Conservation (phyloP, 495 filamentous ascomycete genomes). For the Pyrenula massariospora region DNA sequence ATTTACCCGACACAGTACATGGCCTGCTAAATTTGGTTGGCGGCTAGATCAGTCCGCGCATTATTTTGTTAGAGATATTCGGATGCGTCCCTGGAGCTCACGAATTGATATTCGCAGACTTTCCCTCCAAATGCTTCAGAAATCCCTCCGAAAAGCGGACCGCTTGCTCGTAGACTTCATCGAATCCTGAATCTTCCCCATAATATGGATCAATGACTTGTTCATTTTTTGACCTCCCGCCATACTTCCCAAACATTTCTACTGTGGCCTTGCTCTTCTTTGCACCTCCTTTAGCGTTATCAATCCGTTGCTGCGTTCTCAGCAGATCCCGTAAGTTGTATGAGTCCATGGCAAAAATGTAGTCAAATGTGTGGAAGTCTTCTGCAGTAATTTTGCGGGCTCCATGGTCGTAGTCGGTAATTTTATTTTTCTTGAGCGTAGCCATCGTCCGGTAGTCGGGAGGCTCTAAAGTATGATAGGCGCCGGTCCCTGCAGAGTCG, state of each 20-base stretch:
- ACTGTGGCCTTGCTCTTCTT: constrained; percentile 35
- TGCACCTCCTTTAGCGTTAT: constrained; percentile 20
- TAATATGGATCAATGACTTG: constrained; percentile 90
- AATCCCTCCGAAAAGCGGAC: constrained; percentile 70
- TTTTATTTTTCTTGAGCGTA: constrained; percentile 62
- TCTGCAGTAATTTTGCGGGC: constrained; percentile 60
- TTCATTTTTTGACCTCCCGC: constrained; percentile 34
- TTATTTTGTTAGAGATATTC: too few species aligned
- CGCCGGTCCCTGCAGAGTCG: constrained; percentile 83
- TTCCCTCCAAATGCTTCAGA: constrained; percentile 30
- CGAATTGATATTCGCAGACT: neutral
- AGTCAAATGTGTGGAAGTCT: constrained; percentile 81
- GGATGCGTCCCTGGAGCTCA: too few species aligned
- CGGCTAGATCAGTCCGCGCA: too few species aligned
- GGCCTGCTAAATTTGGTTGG: too few species aligned
- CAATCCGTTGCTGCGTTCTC: constrained; percentile 39
- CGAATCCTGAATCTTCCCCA: constrained; percentile 70
- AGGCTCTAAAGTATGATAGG: constrained; percentile 61
- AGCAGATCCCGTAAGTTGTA: constrained; percentile 66
- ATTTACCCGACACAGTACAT: too few species aligned
- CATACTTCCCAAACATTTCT: constrained; percentile 78
- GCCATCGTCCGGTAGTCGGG: constrained; percentile 80
- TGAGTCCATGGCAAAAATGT: constrained; percentile 88
- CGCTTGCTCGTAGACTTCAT: constrained; percentile 75
- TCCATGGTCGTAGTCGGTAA: constrained; percentile 61